phyloP scores from a whole-genome alignment of 1,284 basidiomycete genomes.

The Grifola frondosa region DNA sequence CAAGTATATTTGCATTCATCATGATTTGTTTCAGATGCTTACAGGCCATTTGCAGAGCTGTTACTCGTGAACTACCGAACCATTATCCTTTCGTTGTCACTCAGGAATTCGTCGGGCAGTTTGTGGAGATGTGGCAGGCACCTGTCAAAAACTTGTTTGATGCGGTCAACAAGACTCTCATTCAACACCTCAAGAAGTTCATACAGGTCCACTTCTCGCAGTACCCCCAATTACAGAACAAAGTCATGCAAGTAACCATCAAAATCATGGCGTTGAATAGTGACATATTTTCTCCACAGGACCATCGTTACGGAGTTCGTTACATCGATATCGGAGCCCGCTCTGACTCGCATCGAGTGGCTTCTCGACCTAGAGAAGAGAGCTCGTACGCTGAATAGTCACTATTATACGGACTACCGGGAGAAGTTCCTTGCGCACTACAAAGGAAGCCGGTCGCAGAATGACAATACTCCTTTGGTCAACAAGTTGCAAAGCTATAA shows the following conservation, averaged over 20 bases:
- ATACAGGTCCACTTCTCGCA: constrained; percentile 48
- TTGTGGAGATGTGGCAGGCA: constrained; percentile 48
- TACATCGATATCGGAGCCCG: constrained; percentile 38
- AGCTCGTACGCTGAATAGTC: constrained; percentile 35
- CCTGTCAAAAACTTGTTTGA: constrained; percentile 53
- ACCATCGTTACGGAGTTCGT: constrained; percentile 49
- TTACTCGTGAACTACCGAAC: constrained; percentile 67
- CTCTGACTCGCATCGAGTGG: constrained; percentile 40
- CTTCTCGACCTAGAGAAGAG: constrained; percentile 29
- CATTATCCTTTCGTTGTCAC: constrained; percentile 65
- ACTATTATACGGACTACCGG: constrained; percentile 32
- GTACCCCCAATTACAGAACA: constrained; percentile 53
- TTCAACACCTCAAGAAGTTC: constrained; percentile 40
- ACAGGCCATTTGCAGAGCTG: constrained; percentile 42
- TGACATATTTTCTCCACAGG: constrained; percentile 30
- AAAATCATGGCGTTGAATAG: too few relatives aligned
- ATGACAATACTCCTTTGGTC: constrained; percentile 11
- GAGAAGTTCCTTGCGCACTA: constrained; percentile 31
- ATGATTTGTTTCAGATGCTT: background rate
- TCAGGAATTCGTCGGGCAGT: constrained; percentile 43
- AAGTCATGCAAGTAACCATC: constrained; percentile 49
- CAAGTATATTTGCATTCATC: constrained; percentile 37
- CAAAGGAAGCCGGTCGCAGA: constrained; percentile 19
- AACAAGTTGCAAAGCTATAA: background rate
- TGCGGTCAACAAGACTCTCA: constrained; percentile 39